Evolutionary conservation across 1,139 yeast species (phyloP).

Genomic region (Geotrichum cucujoidarum): DNA sequence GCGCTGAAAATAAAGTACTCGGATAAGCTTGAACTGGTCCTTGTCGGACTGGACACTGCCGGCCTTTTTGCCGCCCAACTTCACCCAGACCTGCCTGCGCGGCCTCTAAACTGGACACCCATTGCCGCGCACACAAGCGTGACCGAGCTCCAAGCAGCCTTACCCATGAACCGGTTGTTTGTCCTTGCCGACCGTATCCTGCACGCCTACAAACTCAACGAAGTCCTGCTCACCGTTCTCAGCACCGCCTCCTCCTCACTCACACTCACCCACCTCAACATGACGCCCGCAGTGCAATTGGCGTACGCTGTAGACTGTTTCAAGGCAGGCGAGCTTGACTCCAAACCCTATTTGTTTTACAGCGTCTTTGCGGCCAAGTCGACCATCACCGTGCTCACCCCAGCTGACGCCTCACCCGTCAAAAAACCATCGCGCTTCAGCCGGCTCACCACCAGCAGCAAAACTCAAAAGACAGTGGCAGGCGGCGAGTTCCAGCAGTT

Average conservation of each 20-base stretch:
- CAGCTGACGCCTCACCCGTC: not conserved
- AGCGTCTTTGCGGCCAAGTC: slow-evolving; percentile 9
- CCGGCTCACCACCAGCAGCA: too few species aligned
- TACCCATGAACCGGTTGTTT: not conserved
- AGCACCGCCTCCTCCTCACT: slow-evolving; percentile 2
- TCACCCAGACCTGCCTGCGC: not conserved
- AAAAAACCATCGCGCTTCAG: slow-evolving; percentile 4
- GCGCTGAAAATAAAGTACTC: slow-evolving; percentile 9
- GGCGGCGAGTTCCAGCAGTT: slow-evolving; percentile 6
- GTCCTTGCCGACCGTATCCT: not conserved
- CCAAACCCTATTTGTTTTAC: slow-evolving; percentile 13
- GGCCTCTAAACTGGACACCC: slow-evolving; percentile 11
- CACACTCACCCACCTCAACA: slow-evolving; percentile 6
- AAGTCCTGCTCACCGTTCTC: slow-evolving; percentile 6
- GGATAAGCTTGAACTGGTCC: slow-evolving; percentile 4
- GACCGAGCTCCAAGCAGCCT: not conserved
- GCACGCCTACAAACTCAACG: slow-evolving; percentile 12
- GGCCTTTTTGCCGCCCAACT: slow-evolving; percentile 13
- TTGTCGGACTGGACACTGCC: slow-evolving; percentile 13
- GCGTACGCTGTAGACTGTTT: slow-evolving; percentile 15
- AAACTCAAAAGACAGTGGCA: slow-evolving; percentile 2
- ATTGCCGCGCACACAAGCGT: not conserved
- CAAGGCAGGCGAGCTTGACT: slow-evolving; percentile 14
- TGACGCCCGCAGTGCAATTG: slow-evolving; percentile 10
- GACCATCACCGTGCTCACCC: slow-evolving; percentile 9